A percentile compares a stretch with the other conserved stretches of the same genome.
Evolutionary conservation across 805 yeast species (phyloP).

Genomic region (Lipomyces japonicus): DNA sequence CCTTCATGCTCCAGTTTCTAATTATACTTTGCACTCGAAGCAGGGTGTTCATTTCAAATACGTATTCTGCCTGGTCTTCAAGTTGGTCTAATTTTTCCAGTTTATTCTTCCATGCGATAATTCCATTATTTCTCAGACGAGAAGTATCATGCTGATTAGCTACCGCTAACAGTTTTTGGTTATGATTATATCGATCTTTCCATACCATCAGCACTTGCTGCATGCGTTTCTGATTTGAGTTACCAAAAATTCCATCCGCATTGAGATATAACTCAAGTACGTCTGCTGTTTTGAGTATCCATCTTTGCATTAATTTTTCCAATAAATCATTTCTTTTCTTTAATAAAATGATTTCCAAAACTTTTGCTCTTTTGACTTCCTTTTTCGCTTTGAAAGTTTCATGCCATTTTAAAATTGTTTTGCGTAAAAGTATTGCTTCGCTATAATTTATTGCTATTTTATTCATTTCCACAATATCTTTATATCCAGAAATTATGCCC

Average conservation of each 20-base stretch:
- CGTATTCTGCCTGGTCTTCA: constrained; percentile 6
- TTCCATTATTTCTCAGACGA: neutral
- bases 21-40: constrained; percentile 17
- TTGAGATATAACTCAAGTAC: constrained; percentile 5
- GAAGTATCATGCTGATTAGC: constrained; percentile 1
- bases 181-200: neutral
- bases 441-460: neutral
- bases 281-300: constrained; percentile 9
- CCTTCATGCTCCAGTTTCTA: constrained; percentile 19
- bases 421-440: neutral
- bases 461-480: neutral
- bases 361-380: neutral
- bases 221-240: neutral
- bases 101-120: constrained; percentile 5
- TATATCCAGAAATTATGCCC: no score
- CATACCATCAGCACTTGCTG: neutral
- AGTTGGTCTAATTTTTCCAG: neutral
- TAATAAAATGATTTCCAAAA: neutral
- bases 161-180: neutral
- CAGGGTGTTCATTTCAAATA: constrained; percentile 17
- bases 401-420: constrained; percentile 4
- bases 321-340: neutral
- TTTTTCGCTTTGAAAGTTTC: neutral
- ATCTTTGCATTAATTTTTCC: neutral
- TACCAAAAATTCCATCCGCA: constrained; percentile 2